A percentile compares a stretch with the other conserved stretches of the same genome.
Evolutionary conservation across 768 basidiomycete genomes (phyloP).

Genomic region (Pleurotus djamor): DNA sequence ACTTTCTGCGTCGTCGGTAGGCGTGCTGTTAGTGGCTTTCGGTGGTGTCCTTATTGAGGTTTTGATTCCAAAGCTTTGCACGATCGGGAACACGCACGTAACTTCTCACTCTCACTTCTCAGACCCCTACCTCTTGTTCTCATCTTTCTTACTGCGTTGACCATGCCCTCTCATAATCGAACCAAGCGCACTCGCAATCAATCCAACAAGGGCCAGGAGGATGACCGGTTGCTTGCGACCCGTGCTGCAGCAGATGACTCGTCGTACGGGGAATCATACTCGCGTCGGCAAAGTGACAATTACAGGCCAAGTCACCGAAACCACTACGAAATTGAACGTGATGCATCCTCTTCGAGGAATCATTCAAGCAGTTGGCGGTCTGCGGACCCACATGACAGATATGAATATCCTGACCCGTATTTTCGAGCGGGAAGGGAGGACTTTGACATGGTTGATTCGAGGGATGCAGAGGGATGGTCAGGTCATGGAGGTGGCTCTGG

Average conservation of each 20-base stretch:
- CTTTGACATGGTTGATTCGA: constrained; percentile 40
- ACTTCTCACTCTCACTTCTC: constrained; percentile 22
- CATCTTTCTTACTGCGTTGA: constrained; percentile 14
- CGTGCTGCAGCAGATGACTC: constrained; percentile 36
- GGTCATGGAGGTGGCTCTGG: constrained; percentile 31
- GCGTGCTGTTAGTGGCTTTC: neutral
- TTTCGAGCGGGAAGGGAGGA: constrained; percentile 48
- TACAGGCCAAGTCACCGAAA: constrained; percentile 42
- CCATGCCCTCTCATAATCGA: constrained; percentile 41
- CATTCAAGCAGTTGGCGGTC: constrained; percentile 51
- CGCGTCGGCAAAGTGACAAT: constrained; percentile 47
- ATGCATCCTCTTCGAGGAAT: constrained; percentile 49
- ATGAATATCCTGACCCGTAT: constrained; percentile 44
- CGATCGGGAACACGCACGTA: constrained; percentile 25
- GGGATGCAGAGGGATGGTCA: constrained; percentile 45
- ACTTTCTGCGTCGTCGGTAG: neutral
- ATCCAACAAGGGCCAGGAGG: constrained; percentile 46
- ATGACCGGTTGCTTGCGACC: constrained; percentile 39
- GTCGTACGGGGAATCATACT: constrained; percentile 46
- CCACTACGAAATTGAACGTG: constrained; percentile 46
- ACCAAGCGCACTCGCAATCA: constrained; percentile 48
- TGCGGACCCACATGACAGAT: constrained; percentile 44
- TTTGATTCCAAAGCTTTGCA: constrained; percentile 3
- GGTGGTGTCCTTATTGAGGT: neutral
- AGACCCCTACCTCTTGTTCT: constrained; percentile 19